Evolutionary conservation across 352 stramenopile species (phyloP).

Genomic region (Pythium dissotocum): DNA sequence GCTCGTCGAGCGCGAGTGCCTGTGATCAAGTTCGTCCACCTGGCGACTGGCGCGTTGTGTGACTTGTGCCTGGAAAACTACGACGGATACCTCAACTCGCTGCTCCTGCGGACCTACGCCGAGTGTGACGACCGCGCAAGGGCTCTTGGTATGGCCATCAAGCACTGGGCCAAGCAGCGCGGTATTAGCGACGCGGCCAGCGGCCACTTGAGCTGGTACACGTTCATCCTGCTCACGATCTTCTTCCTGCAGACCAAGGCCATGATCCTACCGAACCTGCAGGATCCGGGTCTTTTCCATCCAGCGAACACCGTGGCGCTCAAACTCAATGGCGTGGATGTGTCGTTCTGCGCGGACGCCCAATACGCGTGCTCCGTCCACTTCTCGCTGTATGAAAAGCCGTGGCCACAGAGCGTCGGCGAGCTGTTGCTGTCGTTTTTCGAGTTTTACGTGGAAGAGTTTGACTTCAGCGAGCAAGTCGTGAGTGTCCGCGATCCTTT

Average conservation of each 20-base stretch:
- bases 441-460: constrained; percentile 94
- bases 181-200: constrained; percentile 95
- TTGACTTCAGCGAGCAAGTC: constrained; percentile 95
- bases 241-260: constrained; percentile 93
- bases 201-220: constrained; percentile 97
- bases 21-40: constrained; percentile 78
- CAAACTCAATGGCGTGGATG: constrained; percentile 59
- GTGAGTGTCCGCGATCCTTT: constrained; percentile 85
- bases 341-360: constrained; percentile 66
- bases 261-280: constrained; percentile 95
- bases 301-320: constrained; percentile 33
- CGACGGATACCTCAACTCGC: constrained; percentile 76
- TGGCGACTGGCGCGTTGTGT: constrained; percentile 55
- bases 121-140: constrained; percentile 72
- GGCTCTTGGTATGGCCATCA: constrained; percentile 94
- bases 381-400: constrained; percentile 7
- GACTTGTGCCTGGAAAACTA: constrained; percentile 87
- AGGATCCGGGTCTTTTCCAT: constrained; percentile 64
- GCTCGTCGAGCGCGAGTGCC: constrained; percentile 61
- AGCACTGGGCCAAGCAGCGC: constrained; percentile 97
- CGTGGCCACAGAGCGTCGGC: constrained; percentile 34
- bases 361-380: constrained; percentile 45
- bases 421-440: constrained; percentile 95
- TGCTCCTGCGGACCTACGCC: constrained; percentile 78
- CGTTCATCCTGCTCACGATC: constrained; percentile 97